Evolutionary conservation across 331 rosid species (phyloP).

Genomic region (Acacia pycnantha): DNA sequence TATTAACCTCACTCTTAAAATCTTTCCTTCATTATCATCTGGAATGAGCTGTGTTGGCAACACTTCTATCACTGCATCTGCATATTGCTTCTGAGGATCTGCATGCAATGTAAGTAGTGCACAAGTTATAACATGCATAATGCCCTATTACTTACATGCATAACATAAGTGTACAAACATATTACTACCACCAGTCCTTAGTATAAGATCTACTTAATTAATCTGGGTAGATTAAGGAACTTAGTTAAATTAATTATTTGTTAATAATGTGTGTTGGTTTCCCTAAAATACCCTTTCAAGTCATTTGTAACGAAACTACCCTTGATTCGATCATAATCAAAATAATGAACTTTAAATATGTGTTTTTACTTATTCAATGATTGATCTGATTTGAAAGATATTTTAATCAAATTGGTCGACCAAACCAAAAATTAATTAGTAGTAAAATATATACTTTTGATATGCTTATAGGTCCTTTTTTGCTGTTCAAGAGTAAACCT

Average conservation of each 20-base stretch:
- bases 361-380: neutral
- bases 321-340: neutral
- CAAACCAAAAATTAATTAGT: neutral
- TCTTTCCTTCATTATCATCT: conserved; percentile 85
- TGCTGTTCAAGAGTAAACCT: neutral
- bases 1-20: conserved; percentile 84
- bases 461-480: neutral
- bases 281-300: too few species aligned
- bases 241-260: too few species aligned
- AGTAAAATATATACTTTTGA: neutral
- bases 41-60: conserved; percentile 85
- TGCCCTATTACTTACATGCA: neutral
- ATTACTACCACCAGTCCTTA: too few species aligned
- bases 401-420: neutral
- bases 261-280: too few species aligned
- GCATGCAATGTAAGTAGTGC: conserved; percentile 14
- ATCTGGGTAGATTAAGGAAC: too few species aligned
- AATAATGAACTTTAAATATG: neutral
- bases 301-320: too few species aligned
- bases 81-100: conserved; percentile 98
- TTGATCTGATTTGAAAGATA: neutral
- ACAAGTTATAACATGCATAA: neutral
- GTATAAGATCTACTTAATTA: too few species aligned
- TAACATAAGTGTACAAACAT: too few species aligned
- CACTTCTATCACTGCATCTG: conserved; percentile 98